These are phyloP conservation scores for Triticum dicoccoides DNA, from an alignment of 176 grass and related monocot species.

Conservation along the genomic window DNA sequence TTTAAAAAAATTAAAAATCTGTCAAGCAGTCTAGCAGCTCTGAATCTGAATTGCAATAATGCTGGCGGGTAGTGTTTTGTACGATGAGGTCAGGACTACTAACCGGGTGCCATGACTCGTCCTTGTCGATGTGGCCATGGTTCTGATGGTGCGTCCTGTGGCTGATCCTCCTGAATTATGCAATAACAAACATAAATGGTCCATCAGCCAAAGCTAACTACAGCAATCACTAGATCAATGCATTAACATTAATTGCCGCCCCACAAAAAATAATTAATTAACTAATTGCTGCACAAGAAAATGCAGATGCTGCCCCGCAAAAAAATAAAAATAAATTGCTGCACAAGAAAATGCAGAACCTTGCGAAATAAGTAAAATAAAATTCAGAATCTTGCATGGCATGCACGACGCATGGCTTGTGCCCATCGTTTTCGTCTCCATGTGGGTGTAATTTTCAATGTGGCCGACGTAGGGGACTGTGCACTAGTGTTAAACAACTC, in stretches of 20 bases:
- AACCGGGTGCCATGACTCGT: slow-evolving; percentile 95
- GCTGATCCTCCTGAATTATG: slow-evolving; percentile 78
- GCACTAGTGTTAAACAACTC: neutral
- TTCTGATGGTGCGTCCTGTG: slow-evolving; percentile 94
- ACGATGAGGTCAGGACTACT: neutral
- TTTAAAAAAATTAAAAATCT: neutral
- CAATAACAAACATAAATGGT: neutral
- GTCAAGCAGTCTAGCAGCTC: neutral
- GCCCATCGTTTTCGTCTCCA: neutral
- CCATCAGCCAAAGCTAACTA: neutral
- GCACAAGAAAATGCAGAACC: neutral
- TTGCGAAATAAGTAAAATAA: neutral
- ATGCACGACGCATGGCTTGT: neutral
- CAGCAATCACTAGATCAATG: neutral
- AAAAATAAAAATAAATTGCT: neutral
- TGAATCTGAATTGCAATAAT: neutral
- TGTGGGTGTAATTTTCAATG: slow-evolving; percentile 6
- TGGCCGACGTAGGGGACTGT: neutral
- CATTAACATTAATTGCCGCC: too few relatives aligned
- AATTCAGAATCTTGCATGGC: neutral
- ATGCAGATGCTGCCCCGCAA: too few relatives aligned
- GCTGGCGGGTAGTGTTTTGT: neutral
- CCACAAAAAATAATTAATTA: too few relatives aligned
- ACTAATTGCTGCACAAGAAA: too few relatives aligned
- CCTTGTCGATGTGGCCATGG: slow-evolving; percentile 80